phyloP scores from a whole-genome alignment of 1,284 basidiomycete genomes.

The Microbotryum scabiosae region DNA sequence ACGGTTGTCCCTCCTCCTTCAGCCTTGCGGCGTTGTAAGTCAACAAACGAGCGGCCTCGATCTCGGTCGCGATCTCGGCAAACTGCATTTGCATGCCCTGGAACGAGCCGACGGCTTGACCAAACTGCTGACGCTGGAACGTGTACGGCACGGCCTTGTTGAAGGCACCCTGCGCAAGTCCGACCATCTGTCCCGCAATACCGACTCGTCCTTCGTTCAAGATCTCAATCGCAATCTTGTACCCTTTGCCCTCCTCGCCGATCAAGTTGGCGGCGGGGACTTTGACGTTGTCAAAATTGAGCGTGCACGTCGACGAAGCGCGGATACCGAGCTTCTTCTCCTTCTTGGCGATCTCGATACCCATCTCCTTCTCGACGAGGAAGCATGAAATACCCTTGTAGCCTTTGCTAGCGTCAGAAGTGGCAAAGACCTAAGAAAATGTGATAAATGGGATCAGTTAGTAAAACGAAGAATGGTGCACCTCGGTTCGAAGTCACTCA shows the following conservation, averaged over 20 bases:
- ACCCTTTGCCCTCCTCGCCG: slow-evolving; percentile 86
- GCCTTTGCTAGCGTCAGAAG: slow-evolving; percentile 85
- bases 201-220: slow-evolving; percentile 96
- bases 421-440: slow-evolving; percentile 69
- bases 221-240: slow-evolving; percentile 94
- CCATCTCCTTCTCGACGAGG: slow-evolving; percentile 91
- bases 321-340: slow-evolving; percentile 96
- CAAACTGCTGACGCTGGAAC: slow-evolving; percentile 88
- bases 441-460: background rate
- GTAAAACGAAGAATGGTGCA: background rate
- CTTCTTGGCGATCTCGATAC: slow-evolving; percentile 95
- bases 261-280: slow-evolving; percentile 90
- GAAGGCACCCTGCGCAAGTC: slow-evolving; percentile 93
- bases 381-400: slow-evolving; percentile 99
- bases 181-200: slow-evolving; percentile 75
- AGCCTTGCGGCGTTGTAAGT: slow-evolving; percentile 93
- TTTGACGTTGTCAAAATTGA: slow-evolving; percentile 91
- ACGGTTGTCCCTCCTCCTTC: slow-evolving; percentile 74
- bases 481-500: background rate
- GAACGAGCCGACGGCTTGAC: slow-evolving; percentile 78
- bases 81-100: slow-evolving; percentile 97
- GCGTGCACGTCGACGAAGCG: slow-evolving; percentile 91
- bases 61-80: slow-evolving; percentile 51
- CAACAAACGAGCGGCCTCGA: slow-evolving; percentile 83
- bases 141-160: slow-evolving; percentile 88